phyloP scores from a whole-genome alignment of 331 rosid genomes.

The Malus hybrid region DNA sequence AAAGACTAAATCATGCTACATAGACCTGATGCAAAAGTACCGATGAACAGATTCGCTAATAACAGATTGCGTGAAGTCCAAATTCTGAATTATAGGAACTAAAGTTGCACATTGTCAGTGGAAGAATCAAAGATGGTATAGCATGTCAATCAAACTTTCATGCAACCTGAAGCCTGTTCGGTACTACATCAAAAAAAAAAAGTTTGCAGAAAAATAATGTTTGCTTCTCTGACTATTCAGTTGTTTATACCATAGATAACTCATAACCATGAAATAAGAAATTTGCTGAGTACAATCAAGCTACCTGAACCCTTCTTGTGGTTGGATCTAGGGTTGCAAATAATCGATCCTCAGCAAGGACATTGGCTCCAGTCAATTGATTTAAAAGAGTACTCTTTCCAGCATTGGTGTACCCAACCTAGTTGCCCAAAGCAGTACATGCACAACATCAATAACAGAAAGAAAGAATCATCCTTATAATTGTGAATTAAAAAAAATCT shows the following conservation, averaged over 20 bases:
- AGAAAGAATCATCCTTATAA: background rate
- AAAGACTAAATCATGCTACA: background rate
- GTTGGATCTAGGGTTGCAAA: conserved; percentile 99
- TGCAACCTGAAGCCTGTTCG: background rate
- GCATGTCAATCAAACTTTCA: background rate
- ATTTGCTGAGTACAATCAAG: conserved; percentile 19
- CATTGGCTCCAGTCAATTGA: conserved; percentile 91
- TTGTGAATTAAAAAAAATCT: background rate
- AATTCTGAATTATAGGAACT: background rate
- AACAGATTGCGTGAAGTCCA: background rate
- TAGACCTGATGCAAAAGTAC: background rate
- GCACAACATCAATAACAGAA: conserved; percentile 2
- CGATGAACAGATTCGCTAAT: background rate
- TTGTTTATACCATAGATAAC: background rate
- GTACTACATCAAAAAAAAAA: background rate
- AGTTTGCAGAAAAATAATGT: too few species aligned
- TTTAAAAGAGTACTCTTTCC: conserved; percentile 96
- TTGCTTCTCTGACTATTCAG: background rate
- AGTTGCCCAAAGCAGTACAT: conserved; percentile 13
- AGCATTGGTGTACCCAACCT: conserved; percentile 99
- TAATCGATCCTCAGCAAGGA: conserved; percentile 86
- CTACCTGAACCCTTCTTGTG: conserved; percentile 95
- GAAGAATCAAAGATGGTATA: background rate
- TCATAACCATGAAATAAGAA: background rate
- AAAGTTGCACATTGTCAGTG: background rate